These are phyloP conservation scores for Stephanodiscus minutulus DNA, from an alignment of 108 stramenopile species.

Conservation along the genomic window DNA sequence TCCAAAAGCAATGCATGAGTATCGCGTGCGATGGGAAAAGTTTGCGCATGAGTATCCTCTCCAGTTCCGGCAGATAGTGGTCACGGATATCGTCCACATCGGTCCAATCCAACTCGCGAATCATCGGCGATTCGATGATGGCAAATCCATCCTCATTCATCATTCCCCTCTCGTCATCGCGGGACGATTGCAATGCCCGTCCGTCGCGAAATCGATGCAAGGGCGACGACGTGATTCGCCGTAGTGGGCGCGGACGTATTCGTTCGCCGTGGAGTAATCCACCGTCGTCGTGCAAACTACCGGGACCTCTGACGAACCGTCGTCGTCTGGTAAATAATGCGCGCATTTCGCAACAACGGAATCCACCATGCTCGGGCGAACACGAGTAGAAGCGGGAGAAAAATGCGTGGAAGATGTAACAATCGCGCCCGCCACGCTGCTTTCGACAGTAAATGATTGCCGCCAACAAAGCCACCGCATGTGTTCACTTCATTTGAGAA, in stretches of 20 bases:
- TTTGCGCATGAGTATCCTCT: conserved; percentile 1
- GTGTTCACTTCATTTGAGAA: not conserved
- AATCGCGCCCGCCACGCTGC: not conserved
- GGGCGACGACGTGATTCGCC: conserved; percentile 14
- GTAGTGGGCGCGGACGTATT: conserved; percentile 58
- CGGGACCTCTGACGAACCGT: not conserved
- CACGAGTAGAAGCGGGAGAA: not conserved
- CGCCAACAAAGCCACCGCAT: not conserved
- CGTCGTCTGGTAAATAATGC: not conserved
- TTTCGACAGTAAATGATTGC: not conserved
- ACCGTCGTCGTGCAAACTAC: conserved; percentile 26
- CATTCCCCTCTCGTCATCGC: conserved; percentile 14
- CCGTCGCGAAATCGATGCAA: conserved; percentile 21
- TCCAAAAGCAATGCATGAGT: conserved; percentile 35
- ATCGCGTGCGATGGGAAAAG: conserved; percentile 6
- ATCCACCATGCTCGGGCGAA: not conserved
- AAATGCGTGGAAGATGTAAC: not conserved
- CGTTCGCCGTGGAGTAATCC: conserved; percentile 63
- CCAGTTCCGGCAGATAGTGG: conserved; percentile 22
- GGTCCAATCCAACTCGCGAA: conserved; percentile 10
- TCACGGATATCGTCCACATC: conserved; percentile 13
- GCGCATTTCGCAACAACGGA: not conserved
- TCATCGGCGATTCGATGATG: conserved; percentile 10
- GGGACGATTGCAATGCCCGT: conserved; percentile 3
- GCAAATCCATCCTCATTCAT: conserved; percentile 26